Conservation (phyloP, 352 stramenopile genomes). For the Globisporangium irregulare region DNA sequence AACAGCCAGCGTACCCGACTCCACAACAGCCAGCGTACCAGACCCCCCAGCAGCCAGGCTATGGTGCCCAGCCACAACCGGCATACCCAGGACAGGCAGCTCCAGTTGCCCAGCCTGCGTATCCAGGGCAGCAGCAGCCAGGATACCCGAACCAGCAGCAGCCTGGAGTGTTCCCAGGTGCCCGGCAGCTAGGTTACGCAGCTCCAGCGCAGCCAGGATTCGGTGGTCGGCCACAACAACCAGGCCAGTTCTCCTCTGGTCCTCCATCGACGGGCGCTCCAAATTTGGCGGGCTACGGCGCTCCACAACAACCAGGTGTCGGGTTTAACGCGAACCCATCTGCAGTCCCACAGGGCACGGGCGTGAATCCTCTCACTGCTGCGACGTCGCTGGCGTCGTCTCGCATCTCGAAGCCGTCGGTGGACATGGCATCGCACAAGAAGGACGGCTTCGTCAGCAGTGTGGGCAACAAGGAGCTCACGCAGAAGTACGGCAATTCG, state of each 20-base stretch:
- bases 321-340: constrained; percentile 34
- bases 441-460: constrained; percentile 84
- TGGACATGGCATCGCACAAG: constrained; percentile 80
- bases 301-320: constrained; percentile 24
- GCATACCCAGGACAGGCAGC: constrained; percentile 19
- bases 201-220: constrained; percentile 39
- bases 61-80: constrained; percentile 27
- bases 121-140: constrained; percentile 26
- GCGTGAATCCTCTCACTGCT: constrained; percentile 65
- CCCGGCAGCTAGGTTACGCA: constrained; percentile 30
- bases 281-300: constrained; percentile 28
- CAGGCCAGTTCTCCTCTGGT: constrained; percentile 39
- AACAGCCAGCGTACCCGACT: constrained; percentile 6
- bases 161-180: constrained; percentile 22
- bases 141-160: constrained; percentile 33
- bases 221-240: constrained; percentile 30
- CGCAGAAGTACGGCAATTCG: constrained; percentile 83
- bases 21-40: constrained; percentile 21
- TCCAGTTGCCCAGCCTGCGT: constrained; percentile 2
- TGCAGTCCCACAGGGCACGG: constrained; percentile 58
- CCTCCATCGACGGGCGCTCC: constrained; percentile 40
- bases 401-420: constrained; percentile 74
- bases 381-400: constrained; percentile 57
- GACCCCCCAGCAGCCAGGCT: constrained; percentile 20
- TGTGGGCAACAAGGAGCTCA: constrained; percentile 85